Percentiles rank a stretch among this genome's conserved stretches.
These are phyloP conservation scores for Chimonanthus salicifolius DNA, from an alignment of 164 flowering plant genomes.

Conservation along the genomic window DNA sequence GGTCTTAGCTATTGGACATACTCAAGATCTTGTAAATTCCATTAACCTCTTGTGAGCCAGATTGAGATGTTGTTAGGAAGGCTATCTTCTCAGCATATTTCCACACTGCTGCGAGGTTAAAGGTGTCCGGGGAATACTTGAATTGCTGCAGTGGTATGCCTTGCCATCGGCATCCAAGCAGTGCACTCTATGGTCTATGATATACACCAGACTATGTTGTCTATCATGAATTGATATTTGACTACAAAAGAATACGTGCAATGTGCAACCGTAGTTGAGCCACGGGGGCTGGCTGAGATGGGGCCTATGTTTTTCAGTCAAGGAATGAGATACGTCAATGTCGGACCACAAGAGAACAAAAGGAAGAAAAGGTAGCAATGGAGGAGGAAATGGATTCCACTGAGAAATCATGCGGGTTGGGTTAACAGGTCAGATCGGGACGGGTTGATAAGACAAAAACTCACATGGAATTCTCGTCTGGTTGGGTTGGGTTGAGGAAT, in stretches of 20 bases:
- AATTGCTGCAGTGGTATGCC: constrained; percentile 84
- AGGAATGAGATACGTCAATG: constrained; percentile 75
- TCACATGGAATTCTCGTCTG: too few relatives aligned
- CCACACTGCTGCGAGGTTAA: constrained; percentile 82
- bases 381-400: too few relatives aligned
- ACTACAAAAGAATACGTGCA: constrained; percentile 93
- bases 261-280: constrained; percentile 82
- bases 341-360: constrained; percentile 81
- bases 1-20: constrained; percentile 80
- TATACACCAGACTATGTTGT: constrained; percentile 83
- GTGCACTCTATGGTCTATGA: constrained; percentile 74
- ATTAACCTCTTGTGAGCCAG: constrained; percentile 57
- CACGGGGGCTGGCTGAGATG: constrained; percentile 88
- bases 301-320: constrained; percentile 91
- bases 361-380: constrained; percentile 75
- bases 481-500: too few relatives aligned
- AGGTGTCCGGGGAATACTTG: constrained; percentile 79
- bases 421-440: too few relatives aligned
- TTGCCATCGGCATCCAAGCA: constrained; percentile 82
- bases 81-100: constrained; percentile 93
- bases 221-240: constrained; percentile 71
- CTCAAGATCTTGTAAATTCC: constrained; percentile 67
- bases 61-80: constrained; percentile 71
- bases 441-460: too few relatives aligned
- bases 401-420: too few relatives aligned